phyloP scores from a whole-genome alignment of 306 rosid genomes.

The Rosa rugosa region DNA sequence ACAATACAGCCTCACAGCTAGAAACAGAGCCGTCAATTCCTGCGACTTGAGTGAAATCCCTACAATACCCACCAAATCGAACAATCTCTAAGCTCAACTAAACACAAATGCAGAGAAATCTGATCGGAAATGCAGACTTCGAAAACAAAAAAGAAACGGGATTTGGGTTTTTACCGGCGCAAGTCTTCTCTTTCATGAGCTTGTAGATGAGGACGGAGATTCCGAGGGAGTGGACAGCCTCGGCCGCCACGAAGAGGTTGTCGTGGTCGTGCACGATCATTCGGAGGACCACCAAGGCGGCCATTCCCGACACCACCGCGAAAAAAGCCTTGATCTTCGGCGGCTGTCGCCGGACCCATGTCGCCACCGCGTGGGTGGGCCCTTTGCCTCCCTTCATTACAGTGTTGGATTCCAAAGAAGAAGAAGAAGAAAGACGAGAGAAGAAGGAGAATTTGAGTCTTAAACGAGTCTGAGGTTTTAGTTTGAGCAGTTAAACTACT shows the following conservation, averaged over 20 bases:
- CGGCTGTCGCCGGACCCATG: conserved; percentile 67
- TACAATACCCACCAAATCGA: conserved; percentile 20
- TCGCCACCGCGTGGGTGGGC: conserved; percentile 46
- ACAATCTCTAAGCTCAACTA: background rate
- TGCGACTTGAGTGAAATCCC: conserved; percentile 81
- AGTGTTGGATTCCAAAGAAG: background rate
- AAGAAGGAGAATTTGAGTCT: background rate
- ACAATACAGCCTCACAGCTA: conserved; percentile 70
- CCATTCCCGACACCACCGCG: conserved; percentile 36
- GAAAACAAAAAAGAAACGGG: background rate
- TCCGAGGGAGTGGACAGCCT: conserved; percentile 69
- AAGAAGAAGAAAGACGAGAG: background rate
- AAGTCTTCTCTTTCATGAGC: conserved; percentile 65
- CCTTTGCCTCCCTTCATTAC: conserved; percentile 49
- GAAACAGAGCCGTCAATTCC: conserved; percentile 72
- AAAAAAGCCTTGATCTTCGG: conserved; percentile 62
- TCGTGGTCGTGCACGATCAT: conserved; percentile 65
- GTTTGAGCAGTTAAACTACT: background rate
- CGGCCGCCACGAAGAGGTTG: conserved; percentile 61
- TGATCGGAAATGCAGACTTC: background rate
- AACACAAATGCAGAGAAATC: background rate
- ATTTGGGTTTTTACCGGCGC: conserved; percentile 46
- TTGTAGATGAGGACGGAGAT: conserved; percentile 63
- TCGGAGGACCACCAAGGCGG: conserved; percentile 47
- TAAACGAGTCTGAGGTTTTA: background rate